Conservation (phyloP, 108 stramenopile species). For the Nitzschia putrida region DNA sequence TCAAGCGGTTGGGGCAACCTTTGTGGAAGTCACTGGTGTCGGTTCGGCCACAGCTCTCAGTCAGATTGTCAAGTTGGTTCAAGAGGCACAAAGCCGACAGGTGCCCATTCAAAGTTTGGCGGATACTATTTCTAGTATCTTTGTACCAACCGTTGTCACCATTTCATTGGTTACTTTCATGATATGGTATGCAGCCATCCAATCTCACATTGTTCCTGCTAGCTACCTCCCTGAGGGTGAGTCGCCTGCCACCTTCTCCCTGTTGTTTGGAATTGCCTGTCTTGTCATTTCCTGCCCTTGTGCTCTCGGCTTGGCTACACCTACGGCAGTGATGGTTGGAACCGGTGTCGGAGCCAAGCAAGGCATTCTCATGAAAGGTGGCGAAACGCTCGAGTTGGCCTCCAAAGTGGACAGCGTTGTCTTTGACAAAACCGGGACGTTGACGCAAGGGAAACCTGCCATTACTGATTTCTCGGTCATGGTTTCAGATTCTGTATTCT, state of each 20-base stretch:
- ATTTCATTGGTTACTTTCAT: conserved; percentile 70
- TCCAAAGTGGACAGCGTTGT: conserved; percentile 80
- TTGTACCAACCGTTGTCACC: conserved; percentile 84
- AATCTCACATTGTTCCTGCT: conserved; percentile 24
- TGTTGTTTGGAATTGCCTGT: conserved; percentile 76
- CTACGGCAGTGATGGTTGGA: conserved; percentile 86
- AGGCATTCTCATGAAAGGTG: conserved; percentile 98
- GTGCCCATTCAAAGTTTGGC: conserved; percentile 93
- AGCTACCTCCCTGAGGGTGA: conserved; percentile 36
- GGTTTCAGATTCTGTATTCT: conserved; percentile 22
- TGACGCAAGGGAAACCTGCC: conserved; percentile 87
- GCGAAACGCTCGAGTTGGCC: conserved; percentile 89
- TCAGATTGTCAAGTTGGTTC: conserved; percentile 86
- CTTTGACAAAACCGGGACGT: conserved; percentile 99
- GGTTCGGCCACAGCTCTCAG: conserved; percentile 74
- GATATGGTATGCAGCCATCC: conserved; percentile 60
- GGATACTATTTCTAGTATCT: conserved; percentile 89
- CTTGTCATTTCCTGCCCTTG: conserved; percentile 97
- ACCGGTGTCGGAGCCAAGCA: conserved; percentile 93
- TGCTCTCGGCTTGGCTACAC: conserved; percentile 96
- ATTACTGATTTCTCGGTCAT: conserved; percentile 60
- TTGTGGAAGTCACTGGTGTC: conserved; percentile 80
- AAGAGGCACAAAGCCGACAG: conserved; percentile 92
- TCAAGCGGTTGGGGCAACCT: conserved; percentile 28
- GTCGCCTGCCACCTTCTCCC: conserved; percentile 40